Evolutionary conservation across 2,329 filamentous ascomycete species (phyloP).

Genomic region (Bimuria novae-zelandiae): DNA sequence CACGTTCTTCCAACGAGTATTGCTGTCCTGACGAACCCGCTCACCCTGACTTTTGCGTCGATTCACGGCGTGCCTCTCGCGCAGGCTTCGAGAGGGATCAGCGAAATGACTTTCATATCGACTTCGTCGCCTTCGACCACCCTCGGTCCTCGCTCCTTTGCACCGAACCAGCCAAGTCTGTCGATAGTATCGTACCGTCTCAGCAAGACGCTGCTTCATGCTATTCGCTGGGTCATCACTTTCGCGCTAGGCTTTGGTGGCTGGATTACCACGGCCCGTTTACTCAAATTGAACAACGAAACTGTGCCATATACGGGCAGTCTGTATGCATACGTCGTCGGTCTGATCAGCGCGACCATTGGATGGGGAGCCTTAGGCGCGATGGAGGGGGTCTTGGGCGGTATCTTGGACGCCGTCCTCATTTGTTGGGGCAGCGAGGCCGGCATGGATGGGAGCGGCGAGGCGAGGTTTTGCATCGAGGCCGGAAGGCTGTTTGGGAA

Average conservation of each 20-base stretch:
- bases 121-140: conserved; percentile 75
- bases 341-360: conserved; percentile 88
- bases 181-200: conserved; percentile 85
- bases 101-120: conserved; percentile 80
- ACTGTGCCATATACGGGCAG: conserved; percentile 66
- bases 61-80: conserved; percentile 88
- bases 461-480: conserved; percentile 84
- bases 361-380: conserved; percentile 91
- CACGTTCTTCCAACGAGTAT: conserved; percentile 85
- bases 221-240: conserved; percentile 88
- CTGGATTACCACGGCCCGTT: conserved; percentile 92
- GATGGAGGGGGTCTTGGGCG: conserved; percentile 85
- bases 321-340: conserved; percentile 92
- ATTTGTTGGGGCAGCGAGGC: conserved; percentile 93
- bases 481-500: conserved; percentile 85
- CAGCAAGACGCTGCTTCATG: conserved; percentile 88
- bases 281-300: conserved; percentile 66
- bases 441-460: conserved; percentile 59
- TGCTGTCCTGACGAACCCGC: conserved; percentile 82
- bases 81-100: conserved; percentile 76
- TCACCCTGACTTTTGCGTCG: conserved; percentile 89
- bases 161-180: conserved; percentile 44
- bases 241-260: conserved; percentile 88
- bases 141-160: conserved; percentile 49
- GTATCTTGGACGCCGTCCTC: conserved; percentile 84